Base-by-base conservation (phyloP, 208 protist genomes). In the Herpetomonas samuelpessoai region DNA sequence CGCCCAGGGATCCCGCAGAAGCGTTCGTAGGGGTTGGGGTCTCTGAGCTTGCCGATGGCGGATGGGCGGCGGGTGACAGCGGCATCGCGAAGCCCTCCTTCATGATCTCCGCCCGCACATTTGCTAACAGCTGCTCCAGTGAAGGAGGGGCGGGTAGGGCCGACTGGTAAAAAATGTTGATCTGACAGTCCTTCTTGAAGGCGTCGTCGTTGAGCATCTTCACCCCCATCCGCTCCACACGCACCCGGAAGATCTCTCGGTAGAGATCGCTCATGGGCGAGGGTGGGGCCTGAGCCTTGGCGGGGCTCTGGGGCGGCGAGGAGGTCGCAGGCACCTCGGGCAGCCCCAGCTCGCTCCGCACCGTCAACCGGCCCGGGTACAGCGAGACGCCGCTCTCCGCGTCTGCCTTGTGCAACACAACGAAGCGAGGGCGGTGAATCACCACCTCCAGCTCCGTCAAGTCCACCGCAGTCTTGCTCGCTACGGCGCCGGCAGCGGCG, bases 401-500 rank as follows among this genome's bases (percentile, higher is more conserved):
- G 24, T 48, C 67, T 6, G 74, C 62, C 29, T 48, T 62, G 27
- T 86, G 68, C 2, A 91, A 63, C 3, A 95, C 35, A 9, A 80
- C 48, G n/a, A 92, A 56, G 57, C 75, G 64, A 2, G 85, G 78
- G 9, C 80, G 74, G 47, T 69, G 50, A 28, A 95, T 65, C 14
- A 79, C 38, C 1, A 95, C 54, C 31, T 91, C 79, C n/a, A 91
- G 55, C 60, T 89, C 64, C 48, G 63, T 82, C 44, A 95, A 64
- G 30, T 74, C 47, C 62, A 63, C 48, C 19, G 74, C 58, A 6
- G 61, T 51, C 0, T 66, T 70, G 45, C 78, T 63, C 3, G 67
- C 55, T 0, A 45, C 50, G 30, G 61, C 64, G 56, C 61, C 39
- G 62, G 68, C 50, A 55, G 68, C 50, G 59, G 63, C 59, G 30